Evolutionary conservation across 1,284 basidiomycete species (phyloP).

Genomic region (Agroathelia rolfsii): DNA sequence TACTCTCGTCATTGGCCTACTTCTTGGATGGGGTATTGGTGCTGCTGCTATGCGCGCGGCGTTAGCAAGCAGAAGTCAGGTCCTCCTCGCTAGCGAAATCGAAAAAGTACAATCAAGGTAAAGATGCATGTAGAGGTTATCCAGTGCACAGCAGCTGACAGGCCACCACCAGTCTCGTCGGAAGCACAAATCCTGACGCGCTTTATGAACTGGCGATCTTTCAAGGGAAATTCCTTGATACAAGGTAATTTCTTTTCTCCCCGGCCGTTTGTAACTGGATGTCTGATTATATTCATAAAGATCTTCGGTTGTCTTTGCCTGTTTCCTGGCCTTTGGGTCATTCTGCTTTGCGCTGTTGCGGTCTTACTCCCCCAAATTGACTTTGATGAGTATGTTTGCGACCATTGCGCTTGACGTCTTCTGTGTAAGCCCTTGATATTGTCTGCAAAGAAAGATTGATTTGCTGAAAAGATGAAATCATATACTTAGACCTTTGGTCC

Average conservation of each 20-base stretch:
- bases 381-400: constrained; percentile 22
- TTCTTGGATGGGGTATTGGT: constrained; percentile 70
- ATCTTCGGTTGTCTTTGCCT: constrained; percentile 52
- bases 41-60: constrained; percentile 63
- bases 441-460: neutral
- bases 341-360: constrained; percentile 53
- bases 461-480: neutral
- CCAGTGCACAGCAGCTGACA: neutral
- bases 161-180: constrained; percentile 37
- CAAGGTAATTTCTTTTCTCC: constrained; percentile 24
- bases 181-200: constrained; percentile 36
- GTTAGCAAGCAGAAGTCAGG: constrained; percentile 42
- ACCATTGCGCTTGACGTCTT: constrained; percentile 24
- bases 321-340: constrained; percentile 58
- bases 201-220: constrained; percentile 47
- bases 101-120: constrained; percentile 37
- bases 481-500: constrained; percentile 23
- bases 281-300: constrained; percentile 20
- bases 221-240: constrained; percentile 59
- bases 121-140: too few relatives aligned
- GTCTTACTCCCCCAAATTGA: constrained; percentile 52
- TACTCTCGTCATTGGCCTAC: constrained; percentile 47
- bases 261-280: constrained; percentile 8
- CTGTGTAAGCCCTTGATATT: constrained; percentile 13
- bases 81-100: constrained; percentile 37